Evolutionary conservation across 176 grass and related monocot species (phyloP), one percentile per base, ranked within the genome.

Genomic region (Metroxylon sagu): DNA sequence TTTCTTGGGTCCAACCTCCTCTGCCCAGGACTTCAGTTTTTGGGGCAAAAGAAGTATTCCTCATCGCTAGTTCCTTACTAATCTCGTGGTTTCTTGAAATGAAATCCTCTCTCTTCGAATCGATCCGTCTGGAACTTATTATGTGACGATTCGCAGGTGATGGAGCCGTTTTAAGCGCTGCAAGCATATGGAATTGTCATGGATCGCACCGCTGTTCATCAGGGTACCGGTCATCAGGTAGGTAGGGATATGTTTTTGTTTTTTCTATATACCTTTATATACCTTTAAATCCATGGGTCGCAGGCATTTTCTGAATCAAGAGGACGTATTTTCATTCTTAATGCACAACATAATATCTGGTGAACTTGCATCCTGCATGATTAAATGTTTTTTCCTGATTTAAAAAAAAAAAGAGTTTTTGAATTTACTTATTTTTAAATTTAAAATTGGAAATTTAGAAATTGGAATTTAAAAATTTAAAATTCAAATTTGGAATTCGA

Each of bases 81-180:
- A 28, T 31, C 5, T 6, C 5, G 30, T 31, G 30, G 30, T 31
- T 31, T 31, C 30, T 31, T 31, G 5, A 1, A 31, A 6, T 1
- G 30, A 1, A 31, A 6, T 31, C 30, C 30, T 6, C 1, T 31
- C 6, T 31, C 30, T 6, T 5, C 30, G 6, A 1, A 31, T 31
- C 30, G 6, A 31, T 7, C 30, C 7, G 1, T 31, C 30, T 6
- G 30, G 30, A 31, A 31, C 8, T 31, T 5, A 31, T 31, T 31
- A 31, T 31, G 28, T 54, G 62, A 71, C 71, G n/a, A 54, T 88
- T 70, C 10, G 48, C 50, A 98, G 93, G 87, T 68, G 50, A 98
- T 89, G 93, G 84, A 92, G 19, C 93, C 93, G 29, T 98, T 92
- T 70, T 87, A 92, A 83, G 79, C 84, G 35, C 77, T 98, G 71